These are phyloP conservation scores for Neodidymelliopsis sp. DNA, from an alignment of 2,329 filamentous ascomycete genomes.

Conservation along the genomic window DNA sequence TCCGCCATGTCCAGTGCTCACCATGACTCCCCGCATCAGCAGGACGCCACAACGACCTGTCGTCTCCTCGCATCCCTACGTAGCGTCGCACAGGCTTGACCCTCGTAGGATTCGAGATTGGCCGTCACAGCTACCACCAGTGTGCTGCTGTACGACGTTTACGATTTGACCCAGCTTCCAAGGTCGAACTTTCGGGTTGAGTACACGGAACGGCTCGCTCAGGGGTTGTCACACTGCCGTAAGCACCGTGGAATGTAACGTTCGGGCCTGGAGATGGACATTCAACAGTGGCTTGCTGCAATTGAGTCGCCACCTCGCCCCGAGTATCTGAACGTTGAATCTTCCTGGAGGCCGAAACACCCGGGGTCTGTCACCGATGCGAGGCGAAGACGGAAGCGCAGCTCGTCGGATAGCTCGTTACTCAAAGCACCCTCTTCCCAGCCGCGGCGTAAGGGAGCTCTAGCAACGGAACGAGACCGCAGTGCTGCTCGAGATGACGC, in stretches of 20 bases:
- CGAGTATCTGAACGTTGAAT: constrained; percentile 27
- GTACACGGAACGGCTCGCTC: constrained; percentile 31
- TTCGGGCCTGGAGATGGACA: constrained; percentile 49
- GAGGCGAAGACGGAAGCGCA: constrained; percentile 42
- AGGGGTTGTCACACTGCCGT: constrained; percentile 4
- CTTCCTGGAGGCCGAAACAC: constrained; percentile 31
- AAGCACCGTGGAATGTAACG: constrained; percentile 9
- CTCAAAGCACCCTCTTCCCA: constrained; percentile 30
- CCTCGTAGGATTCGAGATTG: constrained; percentile 23
- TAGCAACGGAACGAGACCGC: constrained; percentile 6
- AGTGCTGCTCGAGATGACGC: constrained; percentile 16
- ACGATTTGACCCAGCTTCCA: background rate
- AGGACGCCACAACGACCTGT: background rate
- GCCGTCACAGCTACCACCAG: constrained; percentile 24
- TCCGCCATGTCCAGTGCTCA: background rate
- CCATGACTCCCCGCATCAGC: background rate
- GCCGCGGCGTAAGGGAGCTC: constrained; percentile 16
- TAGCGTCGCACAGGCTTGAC: constrained; percentile 36
- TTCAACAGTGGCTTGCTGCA: constrained; percentile 54
- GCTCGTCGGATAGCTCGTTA: constrained; percentile 51
- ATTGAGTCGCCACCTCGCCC: constrained; percentile 46
- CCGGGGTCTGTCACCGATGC: constrained; percentile 22
- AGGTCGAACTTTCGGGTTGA: background rate
- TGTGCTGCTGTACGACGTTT: constrained; percentile 35
- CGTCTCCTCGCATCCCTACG: constrained; percentile 1